Base-by-base conservation (phyloP, 1,284 basidiomycete genomes). In the Ceratobasidium theobromae region DNA sequence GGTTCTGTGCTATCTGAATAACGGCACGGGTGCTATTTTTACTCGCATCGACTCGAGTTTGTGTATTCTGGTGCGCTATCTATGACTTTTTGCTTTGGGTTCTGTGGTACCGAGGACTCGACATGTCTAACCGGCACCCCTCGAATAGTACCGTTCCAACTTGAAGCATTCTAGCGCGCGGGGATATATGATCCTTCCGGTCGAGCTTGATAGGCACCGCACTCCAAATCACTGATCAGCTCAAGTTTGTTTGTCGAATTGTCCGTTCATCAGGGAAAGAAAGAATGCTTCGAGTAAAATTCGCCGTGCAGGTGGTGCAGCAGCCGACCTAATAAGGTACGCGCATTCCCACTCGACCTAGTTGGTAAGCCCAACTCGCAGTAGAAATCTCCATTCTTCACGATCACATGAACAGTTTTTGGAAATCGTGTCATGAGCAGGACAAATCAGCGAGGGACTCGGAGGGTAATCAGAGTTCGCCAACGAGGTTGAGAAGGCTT, bases 361-460 rank as follows among this genome's bases (percentile, higher is more conserved):
- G 3, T 28, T 57, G 2, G 38, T 38, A 8, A 57, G 54, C 40
- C 11, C 28, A 25, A 11, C 25, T 23, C 38, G 23, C 18, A n/a
- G 8, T 27, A 48, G 23, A 41, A 33, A 58, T 33, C 28, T 58
- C 23, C 28, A 33, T 32, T 35, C 28, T 23, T 28, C 9, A 21
- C 11, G 43, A 35, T 58, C 55, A 58, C 55, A 32, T 48, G 55
- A n/a, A 16, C 40, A 46, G 21, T 18, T 14, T 46, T 58, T 58
- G 25, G 41, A 60, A 60, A 49, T 32, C 2, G 6, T 21, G 30
- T 16, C 21, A 18, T 18, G 8, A 38, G 9, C 45, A n/a, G 28
- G 57, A 45, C 40, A 48, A 60, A 60, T 49, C 11, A 38, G 28
- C 32, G 18, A 38, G n/a, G 23, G 2, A 21, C n/a, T n/a, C n/a